Conservation (phyloP, 2,329 filamentous ascomycete species). For the Myotisia sp. region DNA sequence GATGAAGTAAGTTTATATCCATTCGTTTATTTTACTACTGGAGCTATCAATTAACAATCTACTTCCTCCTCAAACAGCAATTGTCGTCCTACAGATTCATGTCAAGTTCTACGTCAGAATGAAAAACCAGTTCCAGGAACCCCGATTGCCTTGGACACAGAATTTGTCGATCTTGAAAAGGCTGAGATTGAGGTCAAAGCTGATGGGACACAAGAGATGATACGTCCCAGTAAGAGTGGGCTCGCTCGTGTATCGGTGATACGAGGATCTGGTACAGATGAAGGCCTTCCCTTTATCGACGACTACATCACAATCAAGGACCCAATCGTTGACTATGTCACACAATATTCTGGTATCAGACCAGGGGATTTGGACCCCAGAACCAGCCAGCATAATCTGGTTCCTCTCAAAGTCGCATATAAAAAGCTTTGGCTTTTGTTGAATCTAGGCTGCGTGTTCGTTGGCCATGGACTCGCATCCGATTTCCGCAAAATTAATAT, state of each 20-base stretch:
- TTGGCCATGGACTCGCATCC: slow-evolving; percentile 84
- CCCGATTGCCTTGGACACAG: slow-evolving; percentile 81
- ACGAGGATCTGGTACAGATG: slow-evolving; percentile 58
- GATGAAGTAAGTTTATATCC: slow-evolving; percentile 28
- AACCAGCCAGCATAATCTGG: slow-evolving; percentile 65
- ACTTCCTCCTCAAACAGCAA: slow-evolving; percentile 18
- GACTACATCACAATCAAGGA: slow-evolving; percentile 91
- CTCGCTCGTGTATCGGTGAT: slow-evolving; percentile 88
- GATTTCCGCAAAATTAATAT: slow-evolving; percentile 99
- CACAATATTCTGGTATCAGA: slow-evolving; percentile 82
- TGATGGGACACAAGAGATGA: slow-evolving; percentile 80
- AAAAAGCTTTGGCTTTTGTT: slow-evolving; percentile 96
- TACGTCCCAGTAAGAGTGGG: slow-evolving; percentile 77
- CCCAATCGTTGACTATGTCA: slow-evolving; percentile 87
- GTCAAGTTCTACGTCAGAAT: slow-evolving; percentile 26
- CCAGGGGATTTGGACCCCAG: slow-evolving; percentile 69
- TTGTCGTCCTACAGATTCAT: slow-evolving; percentile 26
- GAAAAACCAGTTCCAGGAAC: slow-evolving; percentile 59
- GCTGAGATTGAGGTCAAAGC: slow-evolving; percentile 95
- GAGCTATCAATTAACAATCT: slow-evolving; percentile 3
- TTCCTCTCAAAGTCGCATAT: slow-evolving; percentile 81
- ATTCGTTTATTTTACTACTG: not conserved
- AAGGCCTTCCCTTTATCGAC: slow-evolving; percentile 83
- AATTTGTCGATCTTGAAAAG: slow-evolving; percentile 85
- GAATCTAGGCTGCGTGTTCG: slow-evolving; percentile 84